phyloP scores from a whole-genome alignment of 495 filamentous ascomycete species.

The Glutinoglossum americanum region DNA sequence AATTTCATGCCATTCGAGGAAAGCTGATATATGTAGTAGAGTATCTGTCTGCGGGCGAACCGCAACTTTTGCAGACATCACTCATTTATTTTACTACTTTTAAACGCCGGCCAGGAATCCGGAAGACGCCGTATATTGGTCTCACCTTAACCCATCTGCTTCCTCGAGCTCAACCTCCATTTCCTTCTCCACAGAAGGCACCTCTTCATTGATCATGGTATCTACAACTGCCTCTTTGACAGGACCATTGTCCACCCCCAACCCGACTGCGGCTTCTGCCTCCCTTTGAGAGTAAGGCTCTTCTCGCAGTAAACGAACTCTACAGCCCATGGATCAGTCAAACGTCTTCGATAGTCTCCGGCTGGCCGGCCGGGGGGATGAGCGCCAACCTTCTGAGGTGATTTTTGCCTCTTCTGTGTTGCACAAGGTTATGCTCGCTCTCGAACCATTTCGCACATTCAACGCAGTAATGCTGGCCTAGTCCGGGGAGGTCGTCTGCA shows the following conservation, averaged over 20 bases:
- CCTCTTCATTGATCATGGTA: not conserved
- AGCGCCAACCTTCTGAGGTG: slow-evolving; percentile 59
- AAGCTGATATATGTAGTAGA: too few species aligned
- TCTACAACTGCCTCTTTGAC: not conserved
- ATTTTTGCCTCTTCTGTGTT: slow-evolving; percentile 67
- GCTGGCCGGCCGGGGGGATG: too few species aligned
- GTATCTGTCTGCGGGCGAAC: too few species aligned
- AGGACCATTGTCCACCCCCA: slow-evolving; percentile 40
- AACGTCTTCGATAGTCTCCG: not conserved
- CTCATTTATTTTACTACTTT: not conserved
- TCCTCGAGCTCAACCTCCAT: slow-evolving; percentile 10
- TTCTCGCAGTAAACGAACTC: slow-evolving; percentile 52
- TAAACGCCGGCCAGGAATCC: not conserved
- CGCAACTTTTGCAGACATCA: not conserved
- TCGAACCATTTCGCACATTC: slow-evolving; percentile 96
- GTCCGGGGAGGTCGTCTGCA: slow-evolving; percentile 63
- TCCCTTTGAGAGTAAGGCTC: slow-evolving; percentile 72
- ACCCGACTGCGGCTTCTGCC: slow-evolving; percentile 58
- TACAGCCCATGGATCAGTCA: slow-evolving; percentile 12
- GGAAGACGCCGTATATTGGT: not conserved
- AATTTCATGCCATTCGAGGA: too few species aligned
- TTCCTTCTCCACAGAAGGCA: not conserved
- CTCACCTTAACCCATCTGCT: slow-evolving; percentile 10
- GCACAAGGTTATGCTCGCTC: slow-evolving; percentile 50
- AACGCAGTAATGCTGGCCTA: slow-evolving; percentile 71